phyloP scores from a whole-genome alignment of 2,329 filamentous ascomycete species.

The Alternaria solani region DNA sequence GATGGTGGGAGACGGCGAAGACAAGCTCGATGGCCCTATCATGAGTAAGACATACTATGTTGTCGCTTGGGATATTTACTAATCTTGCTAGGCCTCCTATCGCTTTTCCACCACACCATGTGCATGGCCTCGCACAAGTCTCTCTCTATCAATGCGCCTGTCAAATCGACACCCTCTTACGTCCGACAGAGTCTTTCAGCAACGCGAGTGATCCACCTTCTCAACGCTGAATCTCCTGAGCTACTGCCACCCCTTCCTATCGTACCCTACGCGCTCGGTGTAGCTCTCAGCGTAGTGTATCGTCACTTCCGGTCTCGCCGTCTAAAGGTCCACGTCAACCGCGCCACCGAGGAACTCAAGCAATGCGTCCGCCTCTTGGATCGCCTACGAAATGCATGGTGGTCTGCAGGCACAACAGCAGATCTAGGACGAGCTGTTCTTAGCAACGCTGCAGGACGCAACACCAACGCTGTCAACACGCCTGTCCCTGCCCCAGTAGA shows the following conservation, averaged over 20 bases:
- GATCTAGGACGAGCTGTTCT: slow-evolving; percentile 51
- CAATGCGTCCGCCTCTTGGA: slow-evolving; percentile 56
- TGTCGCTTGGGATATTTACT: slow-evolving; percentile 15
- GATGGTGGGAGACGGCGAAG: slow-evolving; percentile 51
- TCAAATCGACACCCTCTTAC: slow-evolving; percentile 60
- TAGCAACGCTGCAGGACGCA: slow-evolving; percentile 49
- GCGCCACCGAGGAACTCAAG: slow-evolving; percentile 56
- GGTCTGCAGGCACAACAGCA: slow-evolving; percentile 57
- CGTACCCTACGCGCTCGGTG: slow-evolving; percentile 63
- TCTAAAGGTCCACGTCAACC: slow-evolving; percentile 57
- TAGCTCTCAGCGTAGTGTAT: slow-evolving; percentile 65
- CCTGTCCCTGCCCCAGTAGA: slow-evolving; percentile 36
- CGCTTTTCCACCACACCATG: slow-evolving; percentile 65
- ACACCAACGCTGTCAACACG: slow-evolving; percentile 47
- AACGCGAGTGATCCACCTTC: slow-evolving; percentile 63
- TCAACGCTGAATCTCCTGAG: slow-evolving; percentile 56
- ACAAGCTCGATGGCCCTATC: slow-evolving; percentile 49
- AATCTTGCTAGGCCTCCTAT: slow-evolving; percentile 56
- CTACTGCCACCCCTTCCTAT: slow-evolving; percentile 62
- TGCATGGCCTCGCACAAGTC: slow-evolving; percentile 65
- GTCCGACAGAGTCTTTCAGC: slow-evolving; percentile 64
- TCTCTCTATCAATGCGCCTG: slow-evolving; percentile 53
- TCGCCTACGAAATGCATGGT: slow-evolving; percentile 55
- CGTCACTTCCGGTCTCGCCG: slow-evolving; percentile 63
- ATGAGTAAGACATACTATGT: slow-evolving; percentile 40